Conservation (phyloP, 495 filamentous ascomycete genomes). For the Astrothelium macrocarpum region DNA sequence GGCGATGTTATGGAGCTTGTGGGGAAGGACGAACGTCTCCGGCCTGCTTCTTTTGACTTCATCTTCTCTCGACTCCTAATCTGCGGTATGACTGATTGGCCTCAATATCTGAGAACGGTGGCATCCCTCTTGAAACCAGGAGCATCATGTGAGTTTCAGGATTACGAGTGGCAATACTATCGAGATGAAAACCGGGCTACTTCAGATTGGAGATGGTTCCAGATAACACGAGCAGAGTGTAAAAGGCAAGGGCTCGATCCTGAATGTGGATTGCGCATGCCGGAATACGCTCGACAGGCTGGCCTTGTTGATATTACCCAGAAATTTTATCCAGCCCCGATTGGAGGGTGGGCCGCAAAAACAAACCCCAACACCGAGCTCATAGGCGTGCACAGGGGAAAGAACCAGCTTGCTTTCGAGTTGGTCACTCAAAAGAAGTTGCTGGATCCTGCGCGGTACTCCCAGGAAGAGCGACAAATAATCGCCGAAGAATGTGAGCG, state of each 20-base stretch:
- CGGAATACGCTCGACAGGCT: background rate
- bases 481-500: background rate
- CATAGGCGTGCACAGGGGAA: background rate
- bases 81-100: conserved; percentile 6
- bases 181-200: background rate
- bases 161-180: background rate
- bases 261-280: background rate
- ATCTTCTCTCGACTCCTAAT: background rate
- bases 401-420: background rate
- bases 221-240: background rate
- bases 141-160: conserved; percentile 3
- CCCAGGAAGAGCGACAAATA: background rate
- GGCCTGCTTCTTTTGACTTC: background rate
- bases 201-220: background rate
- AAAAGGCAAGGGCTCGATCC: background rate
- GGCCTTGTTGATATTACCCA: background rate
- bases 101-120: background rate
- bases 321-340: background rate
- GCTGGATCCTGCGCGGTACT: background rate
- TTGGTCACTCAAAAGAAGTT: background rate
- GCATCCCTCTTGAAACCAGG: background rate
- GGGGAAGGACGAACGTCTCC: background rate
- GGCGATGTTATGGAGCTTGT: conserved; percentile 4
- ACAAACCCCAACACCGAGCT: background rate
- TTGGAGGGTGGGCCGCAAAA: background rate